Evolutionary conservation across 768 basidiomycete genomes (phyloP), one percentile per base, ranked within the genome.

Genomic region (Boletus sp.): DNA sequence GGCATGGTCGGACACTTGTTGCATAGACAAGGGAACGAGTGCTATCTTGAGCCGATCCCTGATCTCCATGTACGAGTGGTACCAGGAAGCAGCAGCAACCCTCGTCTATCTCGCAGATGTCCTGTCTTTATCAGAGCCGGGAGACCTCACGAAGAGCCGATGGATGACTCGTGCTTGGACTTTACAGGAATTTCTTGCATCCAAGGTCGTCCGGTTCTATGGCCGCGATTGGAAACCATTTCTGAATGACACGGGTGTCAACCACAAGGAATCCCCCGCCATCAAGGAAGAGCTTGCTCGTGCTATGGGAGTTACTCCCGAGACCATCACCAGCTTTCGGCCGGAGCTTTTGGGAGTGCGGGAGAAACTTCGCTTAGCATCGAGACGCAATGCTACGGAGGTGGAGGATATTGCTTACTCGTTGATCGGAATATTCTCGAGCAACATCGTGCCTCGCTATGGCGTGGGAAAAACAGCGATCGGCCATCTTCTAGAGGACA

Each of bases 21-120:
- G 54, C 30, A 55, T 55, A 17, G 46, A 54, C 37, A 54, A 47
- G 32, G 14, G 11, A 4, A 40, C 45, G 7, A 54, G 45, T 17
- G 17, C 52, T 29, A 30, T 47, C 4, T n/a, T 47, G n/a, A 47
- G 20, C 24, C 54, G 35, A 15, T 55, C 54, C 9, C 47, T 55
- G 18, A 41, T 18, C 17, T 55, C 54, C 10, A 56, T 56, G 55
- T 56, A 50, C 18, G 18, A n/a, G 17, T 56, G 55, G 55, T 56
- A 56, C 36, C 35, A 42, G 14, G 17, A 50, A 14, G 41, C 49
- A 24, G 42, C n/a, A 9, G 32, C 18, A 7, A 50, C 51, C 15
- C 40, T 54, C 39, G 39, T 40, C 39, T 40, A n/a, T 40, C 39
- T 40, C 8, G 39, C 39, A 12, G 39, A 40, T 12, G 39, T 12